Evolutionary conservation across 2,329 filamentous ascomycete species (phyloP), one percentile per base, ranked within the genome.

Genomic region (Macroventuria anomochaeta): DNA sequence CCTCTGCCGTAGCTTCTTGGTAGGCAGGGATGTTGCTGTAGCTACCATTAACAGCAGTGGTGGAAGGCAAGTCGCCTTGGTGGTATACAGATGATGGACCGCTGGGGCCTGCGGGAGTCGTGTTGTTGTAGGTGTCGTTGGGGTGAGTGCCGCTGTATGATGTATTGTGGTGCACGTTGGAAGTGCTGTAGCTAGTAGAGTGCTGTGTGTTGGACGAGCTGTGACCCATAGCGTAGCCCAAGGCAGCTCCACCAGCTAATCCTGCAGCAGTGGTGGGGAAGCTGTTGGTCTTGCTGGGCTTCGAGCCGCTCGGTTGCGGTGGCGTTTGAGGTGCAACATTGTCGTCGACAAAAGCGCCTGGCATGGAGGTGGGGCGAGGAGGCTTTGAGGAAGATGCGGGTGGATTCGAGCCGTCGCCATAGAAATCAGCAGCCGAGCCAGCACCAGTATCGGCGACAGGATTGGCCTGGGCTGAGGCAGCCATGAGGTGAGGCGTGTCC

Each of bases 381-480:
- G 76, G 76, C 57, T 75, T 77, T 1, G 73, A 67, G 21, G 59
- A 31, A 41, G 55, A 37, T 15, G 61, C 57, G 36, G 63, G 57
- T 8, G 53, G 54, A 46, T 62, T 67, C 46, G 65, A 25, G 21
- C 23, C 20, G 21, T 2, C 41, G 51, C 68, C 72, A 62, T 80
- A 87, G 69, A 84, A 87, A 12, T 82, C 80, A 5, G 83, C 82
- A 18, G 85, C 85, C n/a, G 83, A 76, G 26, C 82, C 83, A 41
- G 78, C 76, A 46, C 84, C 85, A 4, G 85, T 85, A 64, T 88
- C 85, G n/a, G 79, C 75, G 2, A 80, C 82, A 15, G 84, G 85
- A 38, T 80, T 80, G 23, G 79, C 70, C 7, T 74, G 72, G 1
- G 79, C 70, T 5, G 81, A 80, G 13, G 85, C 81, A 20, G 83